Evolutionary conservation across 352 stramenopile species (phyloP).

Genomic region (Elongisporangium undulatum): DNA sequence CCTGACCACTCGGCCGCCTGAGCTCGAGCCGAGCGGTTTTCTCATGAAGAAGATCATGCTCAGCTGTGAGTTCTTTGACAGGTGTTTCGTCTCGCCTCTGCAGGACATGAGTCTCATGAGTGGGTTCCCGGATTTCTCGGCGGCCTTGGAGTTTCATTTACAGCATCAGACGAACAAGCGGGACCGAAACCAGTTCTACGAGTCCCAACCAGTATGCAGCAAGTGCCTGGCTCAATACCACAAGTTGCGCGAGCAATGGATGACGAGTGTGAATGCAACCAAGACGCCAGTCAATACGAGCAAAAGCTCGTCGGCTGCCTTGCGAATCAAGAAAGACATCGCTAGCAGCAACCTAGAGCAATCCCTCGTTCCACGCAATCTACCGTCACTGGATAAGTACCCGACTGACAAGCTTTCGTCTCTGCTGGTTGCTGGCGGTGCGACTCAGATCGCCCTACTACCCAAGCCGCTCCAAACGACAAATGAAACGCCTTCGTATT

Average conservation of each 20-base stretch:
- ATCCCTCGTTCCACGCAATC: conserved; percentile 4
- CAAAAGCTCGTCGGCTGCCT: conserved; percentile 1
- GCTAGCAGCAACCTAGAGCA: not conserved
- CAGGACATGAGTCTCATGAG: conserved; percentile 31
- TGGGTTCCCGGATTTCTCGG: conserved; percentile 31
- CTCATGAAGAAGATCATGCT: conserved; percentile 64
- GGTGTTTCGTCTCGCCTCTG: not conserved
- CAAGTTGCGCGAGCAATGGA: conserved; percentile 33
- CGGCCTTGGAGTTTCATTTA: conserved; percentile 46
- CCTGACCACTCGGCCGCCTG: not conserved
- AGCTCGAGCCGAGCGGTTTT: conserved; percentile 27
- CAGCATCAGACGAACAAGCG: conserved; percentile 48
- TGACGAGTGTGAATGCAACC: conserved; percentile 8
- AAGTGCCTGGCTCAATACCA: conserved; percentile 45
- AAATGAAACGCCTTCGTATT: not conserved
- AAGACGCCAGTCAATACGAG: not conserved
- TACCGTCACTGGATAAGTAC: conserved; percentile 12
- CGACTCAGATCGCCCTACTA: not conserved
- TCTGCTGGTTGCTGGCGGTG: not conserved
- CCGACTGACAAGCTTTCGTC: not conserved
- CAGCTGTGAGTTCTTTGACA: conserved; percentile 62
- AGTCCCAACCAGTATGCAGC: conserved; percentile 45
- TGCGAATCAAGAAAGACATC: conserved; percentile 3
- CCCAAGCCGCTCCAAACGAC: not conserved
- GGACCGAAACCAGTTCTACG: conserved; percentile 50